A percentile compares a stretch with the other conserved stretches of the same genome.
Evolutionary conservation across 192 early-diverging fungal genomes (phyloP).

Genomic region (Linnemannia schmuckeri): DNA sequence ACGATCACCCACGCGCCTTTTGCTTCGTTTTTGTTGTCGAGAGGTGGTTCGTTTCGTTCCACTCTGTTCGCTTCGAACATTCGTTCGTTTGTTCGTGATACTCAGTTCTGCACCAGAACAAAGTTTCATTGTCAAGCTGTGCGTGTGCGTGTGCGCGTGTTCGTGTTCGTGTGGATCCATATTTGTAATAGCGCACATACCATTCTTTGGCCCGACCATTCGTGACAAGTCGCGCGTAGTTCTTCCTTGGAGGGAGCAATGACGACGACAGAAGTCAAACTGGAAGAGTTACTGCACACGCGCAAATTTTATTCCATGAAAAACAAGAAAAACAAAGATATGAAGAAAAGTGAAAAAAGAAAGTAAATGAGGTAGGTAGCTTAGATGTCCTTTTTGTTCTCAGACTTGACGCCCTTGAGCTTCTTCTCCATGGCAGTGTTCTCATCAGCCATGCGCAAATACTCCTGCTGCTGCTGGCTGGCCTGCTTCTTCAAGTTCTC

Average conservation of each 20-base stretch:
- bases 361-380: background rate
- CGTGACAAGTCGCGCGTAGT: no score
- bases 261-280: background rate
- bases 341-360: background rate
- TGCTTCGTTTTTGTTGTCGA: background rate
- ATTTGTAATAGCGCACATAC: background rate
- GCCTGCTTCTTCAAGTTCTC: conserved; percentile 63
- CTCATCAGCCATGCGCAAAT: conserved; percentile 54
- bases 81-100: background rate
- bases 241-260: background rate
- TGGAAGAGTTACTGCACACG: background rate
- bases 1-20: background rate
- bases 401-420: conserved; percentile 33
- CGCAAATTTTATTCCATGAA: background rate
- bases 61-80: background rate
- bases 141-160: background rate
- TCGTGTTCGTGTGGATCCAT: background rate
- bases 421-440: conserved; percentile 53
- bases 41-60: no score
- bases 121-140: background rate
- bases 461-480: conserved; percentile 58
- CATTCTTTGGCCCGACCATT: no score
- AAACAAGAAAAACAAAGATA: background rate
- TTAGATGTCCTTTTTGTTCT: conserved; percentile 51
- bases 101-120: background rate